A percentile compares a stretch with the other conserved stretches of the same genome.
phyloP scores from a whole-genome alignment of 1,139 yeast genomes.

The Blastobotrys capitulatus region DNA sequence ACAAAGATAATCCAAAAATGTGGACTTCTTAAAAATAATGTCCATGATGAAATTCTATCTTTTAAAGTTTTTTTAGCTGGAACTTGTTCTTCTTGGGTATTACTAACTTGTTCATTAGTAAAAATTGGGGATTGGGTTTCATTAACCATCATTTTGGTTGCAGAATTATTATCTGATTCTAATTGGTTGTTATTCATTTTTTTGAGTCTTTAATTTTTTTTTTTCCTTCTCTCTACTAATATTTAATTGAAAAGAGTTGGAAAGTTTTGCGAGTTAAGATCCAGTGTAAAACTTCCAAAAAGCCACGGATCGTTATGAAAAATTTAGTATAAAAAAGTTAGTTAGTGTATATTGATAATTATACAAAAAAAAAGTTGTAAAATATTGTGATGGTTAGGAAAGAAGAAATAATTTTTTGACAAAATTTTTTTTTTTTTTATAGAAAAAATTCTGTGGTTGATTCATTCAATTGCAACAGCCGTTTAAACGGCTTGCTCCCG shows the following conservation, averaged over 20 bases:
- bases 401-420: too few species aligned
- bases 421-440: too few species aligned
- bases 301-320: slow-evolving; percentile 12
- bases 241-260: neutral
- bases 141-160: neutral
- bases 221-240: neutral
- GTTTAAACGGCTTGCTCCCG: too few species aligned
- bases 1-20: slow-evolving; percentile 40
- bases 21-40: slow-evolving; percentile 32
- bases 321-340: too few species aligned
- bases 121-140: neutral
- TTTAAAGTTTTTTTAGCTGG: neutral
- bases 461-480: too few species aligned
- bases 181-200: neutral
- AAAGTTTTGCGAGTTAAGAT: slow-evolving; percentile 15
- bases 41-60: slow-evolving; percentile 14
- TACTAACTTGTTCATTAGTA: neutral
- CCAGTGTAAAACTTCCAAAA: slow-evolving; percentile 16
- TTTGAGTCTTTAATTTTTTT: neutral
- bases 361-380: too few species aligned
- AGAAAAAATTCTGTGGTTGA: too few species aligned
- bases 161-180: neutral
- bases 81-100: neutral
- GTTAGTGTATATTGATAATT: too few species aligned
- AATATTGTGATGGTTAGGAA: too few species aligned